Evolutionary conservation across 768 basidiomycete species (phyloP), one percentile per base, ranked within the genome.

Genomic region (Lyophyllum shimeji): DNA sequence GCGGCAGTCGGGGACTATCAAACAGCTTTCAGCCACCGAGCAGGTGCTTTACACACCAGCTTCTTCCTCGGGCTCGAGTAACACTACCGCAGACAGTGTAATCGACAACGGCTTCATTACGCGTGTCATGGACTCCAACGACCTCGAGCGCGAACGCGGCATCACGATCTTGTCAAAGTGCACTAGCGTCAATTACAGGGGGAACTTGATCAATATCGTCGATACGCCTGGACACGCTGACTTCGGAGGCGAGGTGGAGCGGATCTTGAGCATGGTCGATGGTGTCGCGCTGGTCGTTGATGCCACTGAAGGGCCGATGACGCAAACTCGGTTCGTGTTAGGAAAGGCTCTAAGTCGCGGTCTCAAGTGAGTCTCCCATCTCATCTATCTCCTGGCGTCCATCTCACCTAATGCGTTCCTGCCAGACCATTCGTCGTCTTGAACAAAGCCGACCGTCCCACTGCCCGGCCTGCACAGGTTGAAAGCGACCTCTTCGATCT

Each of bases 161-260:
- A 85, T 85, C 51, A 84, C 83, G 15, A 85, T 85, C 55, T 74
- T 83, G 45, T 82, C 81, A 0, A 83, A 83, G 57, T 82, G 81
- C 67, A 82, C 82, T 2, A 80, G 77, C 46, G 75, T 82, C 18
- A 71, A 70, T 43, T 83, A 80, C 63, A 72, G 77, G 39, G 72
- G 74, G 1, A 77, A 76, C 60, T 69, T 78, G 3, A 81, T 83
- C 58, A 85, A 83, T 51, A 80, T 85, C 57, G 79, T 84, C 56
- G 83, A 85, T 61, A 85, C 83, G 0, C 83, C 82, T 0, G 82
- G 83, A 50, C 83, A 85, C 65, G 82, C 82, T 7, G 83, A 85
- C 61, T 83, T 85, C 67, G 82, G 82, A 31, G 82, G 82, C 53
- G 83, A 85, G 65, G 82, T 85, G 8, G 82, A 85, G 59, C 76